Evolutionary conservation across 1,284 basidiomycete species (phyloP), one percentile per base, ranked within the genome.

Genomic region (Tylopilus sp.): DNA sequence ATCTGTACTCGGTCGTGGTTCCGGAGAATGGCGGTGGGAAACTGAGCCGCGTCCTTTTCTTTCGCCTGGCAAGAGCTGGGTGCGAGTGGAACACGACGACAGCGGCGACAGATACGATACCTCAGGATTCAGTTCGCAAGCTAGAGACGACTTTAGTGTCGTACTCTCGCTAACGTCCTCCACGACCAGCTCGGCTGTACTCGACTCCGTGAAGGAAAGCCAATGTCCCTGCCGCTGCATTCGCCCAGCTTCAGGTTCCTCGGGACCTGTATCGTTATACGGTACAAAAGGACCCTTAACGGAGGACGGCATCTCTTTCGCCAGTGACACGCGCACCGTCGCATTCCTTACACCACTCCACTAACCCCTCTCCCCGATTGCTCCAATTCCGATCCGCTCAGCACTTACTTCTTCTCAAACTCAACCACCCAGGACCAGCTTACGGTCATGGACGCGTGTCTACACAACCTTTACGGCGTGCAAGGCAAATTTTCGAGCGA

Each of bases 401-500:
- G 77, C 64, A 72, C 82, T 61, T 57, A 79, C 58, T 81, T 84
- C 74, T 83, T 86, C 69, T 73, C 76, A 10, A 77, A 85, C 60
- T 78, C 85, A 0, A 62, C 71, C 0, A 81, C 83, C 0, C 80
- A 84, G 63, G 86, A 91, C 61, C 73, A 78, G 41, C 65, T 89
- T 11, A 80, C 86, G 0, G 76, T 92, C 54, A 86, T 93, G 66
- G 82, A 88, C 56, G 87, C 88, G 1, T 92, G 90, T 64, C 67
- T 92, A 15, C 77, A 85, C 61, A 79, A 84, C 52, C 65, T 81
- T 1, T 81, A 85, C 66, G 84, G 91, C 59, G 81, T 90, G 0
- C 74, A 10, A 79, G 79, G 54, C 67, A 71, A 38, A 76, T 91
- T 19, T 89, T 90, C 55, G 77, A 82, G 42, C 72, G 74, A 8